Percentiles rank a stretch among this genome's conserved stretches.
Conservation (phyloP, 805 yeast species). For the Pichia scutulata region DNA sequence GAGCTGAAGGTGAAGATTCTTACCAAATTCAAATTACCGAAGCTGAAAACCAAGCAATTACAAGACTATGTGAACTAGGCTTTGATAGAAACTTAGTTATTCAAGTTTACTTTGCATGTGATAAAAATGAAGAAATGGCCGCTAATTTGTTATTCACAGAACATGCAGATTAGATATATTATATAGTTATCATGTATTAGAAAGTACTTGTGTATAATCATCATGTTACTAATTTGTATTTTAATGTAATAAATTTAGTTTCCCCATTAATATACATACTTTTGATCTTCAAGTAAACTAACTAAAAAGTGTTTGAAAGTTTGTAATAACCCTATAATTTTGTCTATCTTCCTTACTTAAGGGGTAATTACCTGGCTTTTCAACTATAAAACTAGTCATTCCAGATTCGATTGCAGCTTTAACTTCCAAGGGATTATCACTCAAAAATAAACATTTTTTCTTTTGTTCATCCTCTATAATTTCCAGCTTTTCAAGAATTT, state of each 20-base stretch:
- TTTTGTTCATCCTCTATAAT: conserved; percentile 15
- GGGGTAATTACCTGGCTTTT: conserved; percentile 69
- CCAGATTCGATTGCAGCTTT: conserved; percentile 68
- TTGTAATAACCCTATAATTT: conserved; percentile 21
- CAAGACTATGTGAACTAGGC: conserved; percentile 85
- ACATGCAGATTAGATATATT: conserved; percentile 28
- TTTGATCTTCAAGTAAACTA: background rate
- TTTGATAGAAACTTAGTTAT: conserved; percentile 82
- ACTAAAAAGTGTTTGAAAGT: conserved; percentile 25
- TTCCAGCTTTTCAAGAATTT: conserved; percentile 35
- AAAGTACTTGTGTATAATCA: background rate
- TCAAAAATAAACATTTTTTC: conserved; percentile 49
- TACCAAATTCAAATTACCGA: conserved; percentile 50
- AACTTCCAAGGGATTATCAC: conserved; percentile 76
- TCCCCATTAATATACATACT: background rate
- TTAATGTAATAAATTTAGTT: background rate
- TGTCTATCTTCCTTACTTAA: conserved; percentile 31
- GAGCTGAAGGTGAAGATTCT: conserved; percentile 31
- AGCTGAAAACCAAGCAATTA: conserved; percentile 85
- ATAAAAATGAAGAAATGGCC: conserved; percentile 92
- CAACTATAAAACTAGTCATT: conserved; percentile 47
- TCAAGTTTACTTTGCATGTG: conserved; percentile 96
- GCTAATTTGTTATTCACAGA: conserved; percentile 82
- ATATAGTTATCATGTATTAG: background rate
- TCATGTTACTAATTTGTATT: background rate